Base-by-base conservation (phyloP, 345 rosid species). In the Ailanthus altissimus region DNA sequence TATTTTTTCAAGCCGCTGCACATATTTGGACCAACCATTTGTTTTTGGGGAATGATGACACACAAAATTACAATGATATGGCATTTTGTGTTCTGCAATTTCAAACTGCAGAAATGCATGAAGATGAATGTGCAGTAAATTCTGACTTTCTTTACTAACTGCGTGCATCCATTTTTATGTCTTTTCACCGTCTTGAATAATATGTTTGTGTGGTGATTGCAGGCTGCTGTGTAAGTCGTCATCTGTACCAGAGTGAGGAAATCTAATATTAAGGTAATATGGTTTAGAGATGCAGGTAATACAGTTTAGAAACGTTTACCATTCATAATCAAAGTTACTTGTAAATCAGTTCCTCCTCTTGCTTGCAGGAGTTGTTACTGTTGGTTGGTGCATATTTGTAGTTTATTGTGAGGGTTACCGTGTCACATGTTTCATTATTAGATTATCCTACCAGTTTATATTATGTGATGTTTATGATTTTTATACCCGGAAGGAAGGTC, bases 211-310 rank as follows among this genome's bases (percentile, higher is more conserved):
- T 81, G 72, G 61, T 56, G 16, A 61, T 47, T 77, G 81, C 81
- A 81, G 84, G 84, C 28, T 14, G 70, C 78, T 45, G 79, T 6
- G 16, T 81, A 78, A 76, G 63, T 47, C 47, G 25, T 50, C 76
- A 23, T 43, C 12, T 45, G 42, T 73, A 7, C 63, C 60, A 38
- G 49, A 59, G 62, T 42, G 45, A 49, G 42, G 42, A 21, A 75
- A 21, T 13, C 32, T 18, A 11, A 67, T 67, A 73, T 43, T 11
- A 67, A 70, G 83, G 83, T 80, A 50, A 71, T 64, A 53, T 11
- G 16, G 18, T 25, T 28, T 32, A 32, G 38, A 32, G n/a, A n/a
- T n/a, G n/a, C n/a, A 70, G 83, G 83, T 80, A 50, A 71, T 64
- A 53, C 16, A 25, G 18, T 25, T 28, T 32, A 32, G 38, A 32